Percentiles rank a stretch among this genome's conserved stretches.
phyloP scores from a whole-genome alignment of 176 grass and related monocot species.

The Ensete ventricosum region DNA sequence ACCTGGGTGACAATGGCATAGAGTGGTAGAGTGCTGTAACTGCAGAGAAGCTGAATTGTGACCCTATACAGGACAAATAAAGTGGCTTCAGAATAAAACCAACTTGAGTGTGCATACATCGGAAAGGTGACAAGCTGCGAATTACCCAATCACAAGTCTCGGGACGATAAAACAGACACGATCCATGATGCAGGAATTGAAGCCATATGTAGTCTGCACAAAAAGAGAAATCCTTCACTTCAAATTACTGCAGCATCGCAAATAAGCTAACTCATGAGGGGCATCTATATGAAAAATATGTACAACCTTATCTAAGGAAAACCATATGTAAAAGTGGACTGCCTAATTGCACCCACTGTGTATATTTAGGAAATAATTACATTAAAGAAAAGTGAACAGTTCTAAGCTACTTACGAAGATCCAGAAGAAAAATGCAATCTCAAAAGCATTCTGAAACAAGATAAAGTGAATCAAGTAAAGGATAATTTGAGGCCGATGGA shows the following conservation, averaged over 20 bases:
- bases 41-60: constrained; percentile 69
- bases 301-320: no score
- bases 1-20: constrained; percentile 94
- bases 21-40: constrained; percentile 82
- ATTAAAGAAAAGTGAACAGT: neutral
- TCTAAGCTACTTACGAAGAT: constrained; percentile 53
- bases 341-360: no score
- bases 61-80: constrained; percentile 27
- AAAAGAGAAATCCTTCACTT: constrained; percentile 1
- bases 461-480: constrained; percentile 90
- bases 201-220: constrained; percentile 65
- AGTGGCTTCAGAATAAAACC: neutral
- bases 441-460: constrained; percentile 91
- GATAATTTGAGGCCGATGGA: constrained; percentile 40
- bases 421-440: constrained; percentile 97
- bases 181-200: constrained; percentile 87
- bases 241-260: neutral
- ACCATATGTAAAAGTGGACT: no score
- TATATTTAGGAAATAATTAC: no score
- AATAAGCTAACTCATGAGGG: no score
- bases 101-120: neutral
- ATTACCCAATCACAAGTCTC: constrained; percentile 68
- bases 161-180: constrained; percentile 58
- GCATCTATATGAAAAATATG: no score
- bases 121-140: neutral